Base-by-base conservation (phyloP, 768 basidiomycete genomes). In the Amanita inopinata region DNA sequence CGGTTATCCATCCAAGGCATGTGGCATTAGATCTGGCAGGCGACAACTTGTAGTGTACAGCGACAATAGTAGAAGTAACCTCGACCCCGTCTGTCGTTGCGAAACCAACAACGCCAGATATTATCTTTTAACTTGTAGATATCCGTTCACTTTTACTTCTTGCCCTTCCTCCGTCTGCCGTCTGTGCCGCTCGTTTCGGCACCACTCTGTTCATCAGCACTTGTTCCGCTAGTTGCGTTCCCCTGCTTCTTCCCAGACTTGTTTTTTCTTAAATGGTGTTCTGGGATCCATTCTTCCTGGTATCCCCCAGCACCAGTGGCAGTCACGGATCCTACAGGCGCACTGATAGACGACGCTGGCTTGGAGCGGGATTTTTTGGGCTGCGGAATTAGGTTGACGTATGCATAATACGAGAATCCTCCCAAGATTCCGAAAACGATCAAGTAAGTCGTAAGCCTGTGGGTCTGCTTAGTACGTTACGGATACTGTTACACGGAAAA, bases 281-380 rank as follows among this genome's bases (percentile, higher is more conserved):
- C 83, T n/a, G 88, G 88, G 51, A 91, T 91, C 88, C 88, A 91
- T 54, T 91, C 88, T 55, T 90, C 84, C 53, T 85, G 77, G 51
- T 90, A 89, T 33, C 77, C 80, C 28, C 78, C 73, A 2, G 78
- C 70, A 25, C 78, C 76, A 17, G 76, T 76, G 23, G 80, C 78
- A 5, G 81, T 80, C 25, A 73, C 71, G 5, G 74, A 49, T 20
- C 71, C 71, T 27, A 73, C 70, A 6, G 82, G 74, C 3, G 75
- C 60, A 44, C 73, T 78, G 40, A 74, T 65, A 4, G 68, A 55
- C 5, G 63, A 46, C 15, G 70, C 51, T 1, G 64, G 55, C 18
- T 66, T 68, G 42, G 62, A 56, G 40, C 73, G 66, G 24, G 66
- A 56, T 56, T 78, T 80, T 64, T 80, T 84, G 33, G 73, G 45